Evolutionary conservation across 805 yeast genomes (phyloP).

Genomic region (Saccharomyces jurei): DNA sequence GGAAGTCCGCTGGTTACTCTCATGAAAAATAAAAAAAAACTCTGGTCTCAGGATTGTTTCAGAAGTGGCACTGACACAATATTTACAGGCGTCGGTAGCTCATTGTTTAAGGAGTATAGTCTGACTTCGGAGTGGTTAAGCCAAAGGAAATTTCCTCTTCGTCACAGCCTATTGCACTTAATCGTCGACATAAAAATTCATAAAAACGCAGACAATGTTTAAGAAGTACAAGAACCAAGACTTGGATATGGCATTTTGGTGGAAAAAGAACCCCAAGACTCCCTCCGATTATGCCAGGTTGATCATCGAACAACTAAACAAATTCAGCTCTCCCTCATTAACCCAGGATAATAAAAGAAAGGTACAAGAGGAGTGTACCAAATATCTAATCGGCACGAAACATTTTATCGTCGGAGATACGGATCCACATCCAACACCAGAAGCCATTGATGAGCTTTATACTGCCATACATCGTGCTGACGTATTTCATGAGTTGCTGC

Average conservation of each 20-base stretch:
- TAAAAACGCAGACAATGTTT: slow-evolving; percentile 11
- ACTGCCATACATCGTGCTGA: slow-evolving; percentile 73
- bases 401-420: slow-evolving; percentile 57
- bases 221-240: slow-evolving; percentile 27
- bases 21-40: not conserved
- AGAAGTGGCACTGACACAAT: not conserved
- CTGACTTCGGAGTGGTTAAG: not conserved
- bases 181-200: not conserved
- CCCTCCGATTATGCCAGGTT: slow-evolving; percentile 76
- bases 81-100: not conserved
- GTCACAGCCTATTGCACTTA: not conserved
- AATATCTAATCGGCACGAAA: slow-evolving; percentile 57
- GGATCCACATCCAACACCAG: slow-evolving; percentile 49
- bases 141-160: not conserved
- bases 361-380: slow-evolving; percentile 65
- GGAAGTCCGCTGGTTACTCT: not conserved
- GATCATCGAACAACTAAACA: slow-evolving; percentile 62
- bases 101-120: not conserved
- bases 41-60: not conserved
- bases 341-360: slow-evolving; percentile 29
- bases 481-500: slow-evolving; percentile 52
- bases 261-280: slow-evolving; percentile 84
- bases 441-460: slow-evolving; percentile 66
- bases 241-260: slow-evolving; percentile 71
- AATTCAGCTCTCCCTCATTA: slow-evolving; percentile 38